A percentile compares a stretch with the other conserved stretches of the same genome.
Evolutionary conservation across 129 eudicot species (phyloP).

Genomic region (Centrapalus pauciflorus): DNA sequence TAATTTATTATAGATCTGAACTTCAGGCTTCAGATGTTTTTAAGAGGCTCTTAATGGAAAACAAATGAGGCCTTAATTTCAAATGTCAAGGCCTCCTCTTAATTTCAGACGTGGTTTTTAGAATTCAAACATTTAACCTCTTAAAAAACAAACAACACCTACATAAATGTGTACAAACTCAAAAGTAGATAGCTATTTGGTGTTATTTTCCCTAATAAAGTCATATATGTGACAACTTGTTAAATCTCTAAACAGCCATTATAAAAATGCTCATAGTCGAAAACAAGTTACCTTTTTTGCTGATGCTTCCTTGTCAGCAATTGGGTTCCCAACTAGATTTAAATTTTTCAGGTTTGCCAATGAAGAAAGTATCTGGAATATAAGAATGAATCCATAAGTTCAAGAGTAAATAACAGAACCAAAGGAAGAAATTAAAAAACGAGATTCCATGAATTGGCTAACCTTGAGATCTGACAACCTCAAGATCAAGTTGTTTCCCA

Average conservation of each 20-base stretch:
- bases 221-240: background rate
- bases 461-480: conserved; percentile 83
- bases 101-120: too few species aligned
- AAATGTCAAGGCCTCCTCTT: too few species aligned
- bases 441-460: conserved; percentile 15
- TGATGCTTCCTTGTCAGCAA: conserved; percentile 63
- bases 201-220: conserved; percentile 4
- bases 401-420: background rate
- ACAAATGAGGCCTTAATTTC: too few species aligned
- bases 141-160: background rate
- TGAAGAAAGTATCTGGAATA: conserved; percentile 61
- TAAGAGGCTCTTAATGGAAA: too few species aligned
- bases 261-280: conserved; percentile 1
- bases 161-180: background rate
- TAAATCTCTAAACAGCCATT: background rate
- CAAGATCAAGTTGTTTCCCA: conserved; percentile 74
- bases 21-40: too few species aligned
- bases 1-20: too few species aligned
- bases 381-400: conserved; percentile 14
- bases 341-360: conserved; percentile 61
- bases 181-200: background rate
- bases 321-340: conserved; percentile 84
- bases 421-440: background rate
- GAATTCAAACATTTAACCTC: too few species aligned
- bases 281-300: conserved; percentile 53